These are phyloP conservation scores for Williopsis jadinii DNA, from an alignment of 1,139 yeast genomes.

Conservation along the genomic window DNA sequence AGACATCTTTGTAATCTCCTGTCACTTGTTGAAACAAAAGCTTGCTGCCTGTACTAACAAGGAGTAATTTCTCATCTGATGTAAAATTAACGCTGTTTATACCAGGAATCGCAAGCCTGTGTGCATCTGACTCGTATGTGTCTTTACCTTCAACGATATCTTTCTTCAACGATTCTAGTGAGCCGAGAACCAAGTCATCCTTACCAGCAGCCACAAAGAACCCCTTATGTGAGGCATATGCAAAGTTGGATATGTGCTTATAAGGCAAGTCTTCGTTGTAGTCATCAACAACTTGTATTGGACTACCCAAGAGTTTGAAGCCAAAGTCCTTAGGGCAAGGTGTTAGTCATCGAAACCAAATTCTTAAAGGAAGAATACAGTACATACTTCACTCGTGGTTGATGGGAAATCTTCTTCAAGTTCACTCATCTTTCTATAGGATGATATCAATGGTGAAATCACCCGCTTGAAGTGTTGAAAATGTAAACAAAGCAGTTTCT, in stretches of 20 bases:
- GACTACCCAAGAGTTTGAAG: constrained; percentile 28
- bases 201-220: constrained; percentile 27
- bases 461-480: no score
- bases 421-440: constrained; percentile 8
- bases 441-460: no score
- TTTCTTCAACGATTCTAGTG: constrained; percentile 23
- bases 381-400: constrained; percentile 16
- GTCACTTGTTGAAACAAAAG: neutral
- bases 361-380: no score
- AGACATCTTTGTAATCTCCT: neutral
- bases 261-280: constrained; percentile 26
- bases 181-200: constrained; percentile 24
- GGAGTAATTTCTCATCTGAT: constrained; percentile 14
- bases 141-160: constrained; percentile 6
- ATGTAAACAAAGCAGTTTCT: no score
- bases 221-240: constrained; percentile 19
- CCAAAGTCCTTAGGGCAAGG: constrained; percentile 27
- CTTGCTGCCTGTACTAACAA: constrained; percentile 4
- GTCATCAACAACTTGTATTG: constrained; percentile 25
- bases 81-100: constrained; percentile 16
- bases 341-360: no score
- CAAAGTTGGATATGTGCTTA: constrained; percentile 15
- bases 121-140: constrained; percentile 6
- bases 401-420: constrained; percentile 14
- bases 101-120: constrained; percentile 3